A percentile compares a stretch with the other conserved stretches of the same genome.
Conservation (phyloP, 192 early-diverging fungal species). For the Anaeromyces robustus region DNA sequence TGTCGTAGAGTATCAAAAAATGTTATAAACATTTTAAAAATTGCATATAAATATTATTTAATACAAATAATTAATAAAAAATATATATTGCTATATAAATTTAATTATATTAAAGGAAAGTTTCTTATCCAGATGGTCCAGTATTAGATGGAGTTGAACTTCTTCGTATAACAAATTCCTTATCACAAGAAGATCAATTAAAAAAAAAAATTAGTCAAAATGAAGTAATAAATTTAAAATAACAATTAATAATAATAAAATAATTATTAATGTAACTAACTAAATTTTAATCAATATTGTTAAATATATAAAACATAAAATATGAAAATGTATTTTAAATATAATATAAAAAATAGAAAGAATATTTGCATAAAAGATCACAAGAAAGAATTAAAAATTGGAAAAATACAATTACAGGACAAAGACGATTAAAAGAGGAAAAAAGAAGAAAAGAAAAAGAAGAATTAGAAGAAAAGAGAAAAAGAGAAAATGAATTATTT, state of each 20-base stretch:
- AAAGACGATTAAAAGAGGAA: not conserved
- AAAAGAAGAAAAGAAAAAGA: not conserved
- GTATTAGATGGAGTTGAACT: not conserved
- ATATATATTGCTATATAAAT: no score
- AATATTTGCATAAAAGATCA: not conserved
- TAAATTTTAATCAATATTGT: no score
- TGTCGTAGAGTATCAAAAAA: not conserved
- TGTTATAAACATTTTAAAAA: no score
- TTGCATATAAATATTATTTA: no score
- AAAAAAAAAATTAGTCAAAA: not conserved
- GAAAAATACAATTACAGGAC: not conserved
- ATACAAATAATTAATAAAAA: no score
- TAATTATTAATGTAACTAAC: no score
- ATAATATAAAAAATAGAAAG: not conserved
- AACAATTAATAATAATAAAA: no score
- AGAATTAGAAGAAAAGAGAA: not conserved
- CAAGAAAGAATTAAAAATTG: not conserved
- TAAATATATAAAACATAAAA: no score
- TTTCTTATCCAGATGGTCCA: not conserved
- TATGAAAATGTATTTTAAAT: no score
- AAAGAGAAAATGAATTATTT: not conserved
- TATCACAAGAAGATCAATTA: not conserved
- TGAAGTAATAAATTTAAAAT: not conserved
- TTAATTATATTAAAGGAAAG: not conserved
- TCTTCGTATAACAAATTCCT: not conserved